Evolutionary conservation across 768 basidiomycete species (phyloP), one percentile per base, ranked within the genome.

Genomic region (Termitomyces bulborhizus): DNA sequence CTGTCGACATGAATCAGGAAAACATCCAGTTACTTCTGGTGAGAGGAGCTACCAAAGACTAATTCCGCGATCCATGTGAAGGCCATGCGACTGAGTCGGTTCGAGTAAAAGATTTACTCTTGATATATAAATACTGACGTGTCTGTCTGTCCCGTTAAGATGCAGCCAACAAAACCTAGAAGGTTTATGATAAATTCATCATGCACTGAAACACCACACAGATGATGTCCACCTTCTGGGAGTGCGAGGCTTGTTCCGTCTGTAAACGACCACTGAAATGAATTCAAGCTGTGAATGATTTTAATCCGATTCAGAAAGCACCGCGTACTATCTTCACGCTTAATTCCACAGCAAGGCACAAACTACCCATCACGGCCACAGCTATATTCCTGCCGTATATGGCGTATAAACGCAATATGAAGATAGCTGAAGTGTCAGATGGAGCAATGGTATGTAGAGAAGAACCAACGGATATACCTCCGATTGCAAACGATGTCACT

Each of bases 61-160:
- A 72, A 61, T 46, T 73, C 72, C n/a, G 69, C 68, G 15, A 72
- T 66, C 71, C 71, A 73, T 6, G 69, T 71, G 39, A 66, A 69
- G 4, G 62, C 66, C 55, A 73, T 68, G 9, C 72, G 68, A 1
- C 71, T 73, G 49, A 3, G 11, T 4, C 39, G 26, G 32, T 16
- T 40, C n/a, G n/a, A 18, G 8, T 13, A 13, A 9, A 9, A 31
- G 1, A 18, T 12, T 18, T 3, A 48, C 34, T 0, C 4, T 9
- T 5, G 4, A 24, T 5, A 16, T 16, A 11, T 11, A 29, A 24
- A 32, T 11, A 36, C 47, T 48, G 8, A 48, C 47, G 26, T 26
- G 12, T 16, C 3, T 3, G 24, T 26, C 24, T 16, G 21, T 16
- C 47, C 47, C 2, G 68, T 63, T 18, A 73, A 63, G 47, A 73